Percentiles rank a stretch among this genome's conserved stretches.
Conservation (phyloP, 257 asterid species). For the Salvia splendens region DNA sequence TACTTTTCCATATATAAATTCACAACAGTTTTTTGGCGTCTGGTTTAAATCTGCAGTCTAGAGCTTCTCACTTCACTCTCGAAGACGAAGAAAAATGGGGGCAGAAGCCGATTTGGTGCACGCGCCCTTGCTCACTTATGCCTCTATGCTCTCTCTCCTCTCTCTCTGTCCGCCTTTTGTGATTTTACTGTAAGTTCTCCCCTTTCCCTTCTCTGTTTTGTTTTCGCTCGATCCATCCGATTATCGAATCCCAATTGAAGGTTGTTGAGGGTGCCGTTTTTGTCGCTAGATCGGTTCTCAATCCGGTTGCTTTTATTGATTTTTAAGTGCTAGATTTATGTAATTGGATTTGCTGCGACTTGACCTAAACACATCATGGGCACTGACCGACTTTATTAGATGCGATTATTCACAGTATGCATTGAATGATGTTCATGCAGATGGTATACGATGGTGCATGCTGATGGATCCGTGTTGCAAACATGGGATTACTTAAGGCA, state of each 20-base stretch:
- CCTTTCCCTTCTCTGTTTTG: slow-evolving; percentile 57
- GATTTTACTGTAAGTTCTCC: slow-evolving; percentile 69
- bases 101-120: slow-evolving; percentile 69
- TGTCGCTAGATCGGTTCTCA: slow-evolving; percentile 1
- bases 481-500: slow-evolving; percentile 61
- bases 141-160: slow-evolving; percentile 66
- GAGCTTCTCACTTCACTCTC: slow-evolving; percentile 12
- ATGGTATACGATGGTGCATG: slow-evolving; percentile 98
- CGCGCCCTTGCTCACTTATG: slow-evolving; percentile 74
- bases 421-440: slow-evolving; percentile 44
- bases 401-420: background rate
- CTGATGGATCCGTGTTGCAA: slow-evolving; percentile 83
- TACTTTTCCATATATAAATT: background rate
- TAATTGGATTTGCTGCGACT: background rate
- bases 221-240: slow-evolving; percentile 22
- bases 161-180: slow-evolving; percentile 90
- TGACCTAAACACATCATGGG: background rate
- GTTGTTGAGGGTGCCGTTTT: slow-evolving; percentile 6
- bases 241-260: background rate
- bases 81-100: slow-evolving; percentile 49
- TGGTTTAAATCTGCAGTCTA: slow-evolving; percentile 9
- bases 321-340: slow-evolving; percentile 2
- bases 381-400: background rate
- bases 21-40: background rate
- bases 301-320: background rate